These are phyloP conservation scores for Flaveria brownii DNA, from an alignment of 129 eudicot genomes.

Conservation along the genomic window DNA sequence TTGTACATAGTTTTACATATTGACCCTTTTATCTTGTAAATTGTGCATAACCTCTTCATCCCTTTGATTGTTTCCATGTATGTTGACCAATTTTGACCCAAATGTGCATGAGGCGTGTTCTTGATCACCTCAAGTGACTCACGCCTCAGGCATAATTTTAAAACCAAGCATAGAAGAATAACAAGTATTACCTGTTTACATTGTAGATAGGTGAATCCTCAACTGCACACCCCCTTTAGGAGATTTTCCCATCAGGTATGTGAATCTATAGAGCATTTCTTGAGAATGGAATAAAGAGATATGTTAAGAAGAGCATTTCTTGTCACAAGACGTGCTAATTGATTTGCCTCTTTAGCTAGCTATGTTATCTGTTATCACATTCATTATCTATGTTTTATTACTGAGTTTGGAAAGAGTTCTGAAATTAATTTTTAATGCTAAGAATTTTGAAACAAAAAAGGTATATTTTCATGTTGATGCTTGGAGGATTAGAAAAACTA, in stretches of 20 bases:
- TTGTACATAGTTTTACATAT: too few species aligned
- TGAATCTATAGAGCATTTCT: not conserved
- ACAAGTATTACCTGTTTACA: slow-evolving; percentile 12
- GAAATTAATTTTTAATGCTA: not conserved
- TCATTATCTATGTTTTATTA: not conserved
- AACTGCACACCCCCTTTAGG: not conserved
- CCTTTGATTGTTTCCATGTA: too few species aligned
- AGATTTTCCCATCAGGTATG: not conserved
- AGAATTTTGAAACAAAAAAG: slow-evolving; percentile 9
- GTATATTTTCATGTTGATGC: not conserved
- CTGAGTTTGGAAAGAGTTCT: not conserved
- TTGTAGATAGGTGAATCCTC: not conserved
- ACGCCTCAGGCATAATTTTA: too few species aligned
- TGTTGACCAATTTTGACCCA: too few species aligned
- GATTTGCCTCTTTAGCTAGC: not conserved
- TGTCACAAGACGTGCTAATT: slow-evolving; percentile 1
- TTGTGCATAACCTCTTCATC: too few species aligned
- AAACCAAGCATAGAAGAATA: not conserved
- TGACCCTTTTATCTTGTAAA: too few species aligned
- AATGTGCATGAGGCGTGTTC: too few species aligned
- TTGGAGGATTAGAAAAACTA: not conserved
- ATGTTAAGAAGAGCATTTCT: slow-evolving; percentile 7
- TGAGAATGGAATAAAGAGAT: not conserved
- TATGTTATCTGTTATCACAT: slow-evolving; percentile 10
- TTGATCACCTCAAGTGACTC: too few species aligned